Evolutionary conservation across 257 asterid species (phyloP).

Genomic region (Solanum bulbocastanum): DNA sequence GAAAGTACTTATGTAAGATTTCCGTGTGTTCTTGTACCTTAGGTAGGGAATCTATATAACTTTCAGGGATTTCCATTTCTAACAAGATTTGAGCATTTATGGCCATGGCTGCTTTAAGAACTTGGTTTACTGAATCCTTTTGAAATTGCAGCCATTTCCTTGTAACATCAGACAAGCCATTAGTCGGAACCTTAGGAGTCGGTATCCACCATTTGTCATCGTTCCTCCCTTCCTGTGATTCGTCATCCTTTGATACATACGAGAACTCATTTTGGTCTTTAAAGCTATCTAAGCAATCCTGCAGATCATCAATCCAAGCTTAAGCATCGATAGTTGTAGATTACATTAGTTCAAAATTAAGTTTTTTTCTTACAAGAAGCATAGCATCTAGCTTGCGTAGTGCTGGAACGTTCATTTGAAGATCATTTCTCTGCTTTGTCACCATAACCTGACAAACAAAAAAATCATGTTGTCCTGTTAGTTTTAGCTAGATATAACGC

Average conservation of each 20-base stretch:
- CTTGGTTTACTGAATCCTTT: constrained; percentile 85
- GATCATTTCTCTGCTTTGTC: constrained; percentile 68
- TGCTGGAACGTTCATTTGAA: constrained; percentile 79
- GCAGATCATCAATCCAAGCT: not conserved
- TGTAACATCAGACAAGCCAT: constrained; percentile 65
- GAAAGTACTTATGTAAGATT: not conserved
- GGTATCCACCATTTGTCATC: constrained; percentile 97
- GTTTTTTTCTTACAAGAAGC: constrained; percentile 57
- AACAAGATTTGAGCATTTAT: constrained; percentile 66
- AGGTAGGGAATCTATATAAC: constrained; percentile 74
- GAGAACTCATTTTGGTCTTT: constrained; percentile 67
- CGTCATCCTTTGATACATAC: constrained; percentile 36
- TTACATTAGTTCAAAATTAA: not conserved
- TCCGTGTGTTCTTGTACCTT: constrained; percentile 37
- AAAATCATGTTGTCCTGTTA: not conserved
- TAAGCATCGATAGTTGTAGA: not conserved
- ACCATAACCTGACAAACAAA: constrained; percentile 51
- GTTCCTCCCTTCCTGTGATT: constrained; percentile 25
- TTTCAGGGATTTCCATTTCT: constrained; percentile 80
- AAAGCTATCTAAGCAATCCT: constrained; percentile 92
- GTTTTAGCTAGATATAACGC: not conserved
- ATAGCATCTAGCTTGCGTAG: constrained; percentile 69
- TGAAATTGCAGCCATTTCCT: constrained; percentile 72
- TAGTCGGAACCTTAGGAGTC: constrained; percentile 59
- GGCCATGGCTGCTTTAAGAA: constrained; percentile 89